Conservation (phyloP, 2,329 filamentous ascomycete genomes). For the Ceratocystis ficicola region DNA sequence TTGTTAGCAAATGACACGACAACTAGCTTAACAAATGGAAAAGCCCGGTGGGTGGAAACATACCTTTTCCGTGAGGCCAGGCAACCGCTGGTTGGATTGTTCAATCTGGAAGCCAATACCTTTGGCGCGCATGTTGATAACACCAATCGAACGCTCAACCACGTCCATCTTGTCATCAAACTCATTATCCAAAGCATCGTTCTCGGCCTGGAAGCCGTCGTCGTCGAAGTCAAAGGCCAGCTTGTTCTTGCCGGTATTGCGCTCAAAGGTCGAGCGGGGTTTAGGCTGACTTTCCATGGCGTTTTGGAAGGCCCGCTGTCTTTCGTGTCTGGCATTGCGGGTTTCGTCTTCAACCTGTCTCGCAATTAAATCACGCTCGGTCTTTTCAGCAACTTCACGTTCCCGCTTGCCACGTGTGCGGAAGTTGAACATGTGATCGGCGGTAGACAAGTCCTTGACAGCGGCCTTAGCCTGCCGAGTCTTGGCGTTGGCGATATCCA, state of each 20-base stretch:
- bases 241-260: constrained; percentile 34
- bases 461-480: constrained; percentile 67
- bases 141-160: constrained; percentile 56
- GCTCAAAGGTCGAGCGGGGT: constrained; percentile 14
- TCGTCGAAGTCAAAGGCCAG: constrained; percentile 71
- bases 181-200: constrained; percentile 36
- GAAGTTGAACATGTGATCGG: constrained; percentile 72
- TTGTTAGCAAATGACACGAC: constrained; percentile 24
- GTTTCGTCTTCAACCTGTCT: constrained; percentile 18
- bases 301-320: constrained; percentile 29
- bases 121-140: constrained; percentile 62
- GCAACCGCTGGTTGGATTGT: constrained; percentile 43
- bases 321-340: constrained; percentile 16
- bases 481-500: constrained; percentile 67
- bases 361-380: constrained; percentile 37
- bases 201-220: constrained; percentile 41
- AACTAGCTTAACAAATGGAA: background rate
- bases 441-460: constrained; percentile 67
- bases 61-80: constrained; percentile 62
- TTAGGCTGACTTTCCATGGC: constrained; percentile 15
- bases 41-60: constrained; percentile 23
- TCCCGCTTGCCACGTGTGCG: constrained; percentile 50
- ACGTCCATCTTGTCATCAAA: constrained; percentile 52
- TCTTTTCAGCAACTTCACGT: constrained; percentile 57
- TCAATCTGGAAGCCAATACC: constrained; percentile 69